These are phyloP conservation scores for Coemansia sp. DNA, from an alignment of 192 early-diverging fungal genomes.

Conservation along the genomic window DNA sequence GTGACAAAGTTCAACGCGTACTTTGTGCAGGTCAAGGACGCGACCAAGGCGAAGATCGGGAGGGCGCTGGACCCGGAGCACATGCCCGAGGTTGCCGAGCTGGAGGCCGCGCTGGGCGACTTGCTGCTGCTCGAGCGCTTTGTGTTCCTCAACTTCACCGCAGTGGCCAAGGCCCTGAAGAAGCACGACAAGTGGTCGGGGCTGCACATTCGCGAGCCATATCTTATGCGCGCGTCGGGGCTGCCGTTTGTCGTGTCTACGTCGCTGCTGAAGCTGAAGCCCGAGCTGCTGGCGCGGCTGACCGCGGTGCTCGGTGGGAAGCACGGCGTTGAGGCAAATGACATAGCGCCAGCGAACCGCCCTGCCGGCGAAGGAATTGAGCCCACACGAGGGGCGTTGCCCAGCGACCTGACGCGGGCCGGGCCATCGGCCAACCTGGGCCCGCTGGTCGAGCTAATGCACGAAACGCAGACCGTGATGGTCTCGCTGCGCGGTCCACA, in stretches of 20 bases:
- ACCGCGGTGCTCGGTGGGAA: constrained; percentile 12
- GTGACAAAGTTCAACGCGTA: constrained; percentile 59
- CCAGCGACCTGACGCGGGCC: constrained; percentile 9
- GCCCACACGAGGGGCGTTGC: constrained; percentile 18
- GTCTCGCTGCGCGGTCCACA: constrained; percentile 81
- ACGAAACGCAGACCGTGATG: constrained; percentile 65
- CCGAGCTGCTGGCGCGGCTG: constrained; percentile 62
- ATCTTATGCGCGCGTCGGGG: constrained; percentile 63
- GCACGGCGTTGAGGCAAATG: background rate
- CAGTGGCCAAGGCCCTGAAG: constrained; percentile 81
- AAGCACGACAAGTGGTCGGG: constrained; percentile 84
- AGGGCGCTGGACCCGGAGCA: constrained; percentile 16
- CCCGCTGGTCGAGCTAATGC: constrained; percentile 31
- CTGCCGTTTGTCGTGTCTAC: constrained; percentile 67
- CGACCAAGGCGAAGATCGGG: constrained; percentile 12
- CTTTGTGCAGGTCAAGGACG: constrained; percentile 41
- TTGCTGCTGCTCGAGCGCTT: constrained; percentile 73
- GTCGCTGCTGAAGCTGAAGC: constrained; percentile 62
- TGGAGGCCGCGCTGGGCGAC: constrained; percentile 53
- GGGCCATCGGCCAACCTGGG: constrained; percentile 53
- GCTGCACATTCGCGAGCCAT: constrained; percentile 65
- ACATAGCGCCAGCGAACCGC: background rate
- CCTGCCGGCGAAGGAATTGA: background rate
- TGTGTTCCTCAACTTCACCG: constrained; percentile 83
- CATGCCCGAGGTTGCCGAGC: constrained; percentile 14